These are phyloP conservation scores for Fistulinella prunicolor DNA, from an alignment of 768 basidiomycete genomes.

Conservation along the genomic window DNA sequence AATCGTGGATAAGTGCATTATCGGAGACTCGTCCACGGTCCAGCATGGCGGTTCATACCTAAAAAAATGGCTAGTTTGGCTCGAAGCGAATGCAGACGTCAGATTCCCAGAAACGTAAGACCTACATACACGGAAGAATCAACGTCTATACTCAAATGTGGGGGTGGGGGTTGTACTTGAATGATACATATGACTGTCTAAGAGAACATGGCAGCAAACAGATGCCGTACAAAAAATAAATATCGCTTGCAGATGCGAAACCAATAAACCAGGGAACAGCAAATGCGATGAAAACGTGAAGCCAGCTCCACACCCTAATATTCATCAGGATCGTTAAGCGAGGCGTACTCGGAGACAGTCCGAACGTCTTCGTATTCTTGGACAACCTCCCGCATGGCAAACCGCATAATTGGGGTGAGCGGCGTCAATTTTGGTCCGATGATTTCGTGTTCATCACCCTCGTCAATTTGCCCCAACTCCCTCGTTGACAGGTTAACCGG, in stretches of 20 bases:
- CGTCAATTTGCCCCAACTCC: slow-evolving; percentile 45
- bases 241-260: background rate
- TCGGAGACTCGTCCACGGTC: slow-evolving; percentile 93
- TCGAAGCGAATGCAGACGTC: slow-evolving; percentile 88
- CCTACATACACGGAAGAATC: background rate
- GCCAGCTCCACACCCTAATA: slow-evolving; percentile 39
- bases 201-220: background rate
- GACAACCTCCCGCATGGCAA: slow-evolving; percentile 81
- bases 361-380: slow-evolving; percentile 77
- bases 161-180: background rate
- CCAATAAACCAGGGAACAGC: background rate
- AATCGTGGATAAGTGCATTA: slow-evolving; percentile 59
- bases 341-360: slow-evolving; percentile 76
- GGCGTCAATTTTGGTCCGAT: slow-evolving; percentile 77
- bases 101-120: slow-evolving; percentile 64
- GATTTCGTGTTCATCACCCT: slow-evolving; percentile 51
- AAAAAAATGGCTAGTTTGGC: slow-evolving; percentile 87
- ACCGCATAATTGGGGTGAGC: slow-evolving; percentile 77
- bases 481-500: slow-evolving; percentile 37
- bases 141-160: background rate
- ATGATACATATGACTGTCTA: background rate
- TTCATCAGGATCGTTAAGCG: slow-evolving; percentile 66
- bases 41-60: slow-evolving; percentile 80
- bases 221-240: slow-evolving; percentile 10
- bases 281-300: background rate